Base-by-base conservation (phyloP, 257 asterid genomes). In the Scutellaria minor region DNA sequence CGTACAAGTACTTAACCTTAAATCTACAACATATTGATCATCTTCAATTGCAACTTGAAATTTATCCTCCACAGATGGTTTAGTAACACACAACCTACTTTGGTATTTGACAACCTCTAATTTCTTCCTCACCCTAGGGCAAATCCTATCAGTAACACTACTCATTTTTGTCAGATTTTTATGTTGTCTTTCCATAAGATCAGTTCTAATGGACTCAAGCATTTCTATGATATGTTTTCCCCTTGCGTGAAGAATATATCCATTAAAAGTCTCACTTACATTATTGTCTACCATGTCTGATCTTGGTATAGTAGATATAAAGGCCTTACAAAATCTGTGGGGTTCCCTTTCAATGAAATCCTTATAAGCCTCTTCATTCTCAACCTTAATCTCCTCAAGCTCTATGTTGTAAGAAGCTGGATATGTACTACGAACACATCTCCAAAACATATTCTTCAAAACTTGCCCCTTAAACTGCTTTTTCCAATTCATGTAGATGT, bases 401-500 rank as follows among this genome's bases (percentile, higher is more conserved):
- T n/a, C 8, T 9, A 1, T 7, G 4, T 61, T 61, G 35, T 61
- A 61, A 2, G 13, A 35, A 12, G 5, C 50, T 3, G n/a, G 2
- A 18, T 61, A 61, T 0, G 67, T 39, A 12, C 14, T n/a, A 0
- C 35, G 45, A 3, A 4, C 50, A 35, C 15, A 13, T 9, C 51
- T 61, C 67, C 51, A 61, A 6, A 39, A 40, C 0, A 48, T 46
- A 14, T 46, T 46, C 59, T 66, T 66, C n/a, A 66, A 2, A 1
- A 8, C 13, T 7, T 27, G 45, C 13, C 59, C 24, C 3, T 46
- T 66, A n/a, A 1, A 13, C 6, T 47, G 12, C 7, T 66, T 66
- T 24, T 66, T 65, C 24, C 58, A 66, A n/a, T 48, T 66, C 13
- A 27, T 20, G 41, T 66, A 66, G 6, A 66, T 35, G 37, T 66